Evolutionary conservation across 2,329 filamentous ascomycete genomes (phyloP), one percentile per base, ranked within the genome.

Genomic region (Emmonsia crescens): DNA sequence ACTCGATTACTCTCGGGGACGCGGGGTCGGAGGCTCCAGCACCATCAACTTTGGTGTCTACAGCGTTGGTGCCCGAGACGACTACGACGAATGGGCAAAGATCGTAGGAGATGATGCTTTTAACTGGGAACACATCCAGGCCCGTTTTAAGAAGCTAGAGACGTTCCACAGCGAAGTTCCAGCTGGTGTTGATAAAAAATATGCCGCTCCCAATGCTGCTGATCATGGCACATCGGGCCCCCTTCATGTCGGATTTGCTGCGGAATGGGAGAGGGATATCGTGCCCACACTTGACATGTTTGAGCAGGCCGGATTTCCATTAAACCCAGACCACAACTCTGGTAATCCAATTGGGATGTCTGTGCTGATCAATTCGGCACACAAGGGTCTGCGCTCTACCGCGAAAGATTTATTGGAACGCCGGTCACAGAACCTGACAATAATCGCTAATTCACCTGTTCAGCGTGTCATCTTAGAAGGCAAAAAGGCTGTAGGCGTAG

Each of bases 1-100:
- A 63, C 66, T 83, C 2, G 77, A 79, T 64, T 81, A 81, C 64
- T 76, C 76, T 5, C 77, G 81, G 1, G 82, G 82, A 0, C 76
- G 76, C 57, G 79, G 78, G 0, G 70, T 84, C 0, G 82, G 82
- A 1, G 82, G 82, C 1, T 78, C 76, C 3, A 79, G 74, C 59
- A 79, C 80, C 8, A 80, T 83, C 65, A 84, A 84, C 67, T 84
- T 83, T 61, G 77, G 78, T 19, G 78, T 80, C 16, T 86, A 77
- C 69, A 80, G 77, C 2, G 66, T 81, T 31, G 85, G 86, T 2
- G 78, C 82, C 1, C 73, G 75, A 1, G 83, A 83, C 59, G 85
- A 88, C 64, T 87, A 84, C 63, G 78, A 88, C 33, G 77, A 82
- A 60, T 87, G 85, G 83, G 83, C 83, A 0, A 72, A 76, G 0